phyloP scores from a whole-genome alignment of 768 basidiomycete species.

The Dacryopinax primogenitus region DNA sequence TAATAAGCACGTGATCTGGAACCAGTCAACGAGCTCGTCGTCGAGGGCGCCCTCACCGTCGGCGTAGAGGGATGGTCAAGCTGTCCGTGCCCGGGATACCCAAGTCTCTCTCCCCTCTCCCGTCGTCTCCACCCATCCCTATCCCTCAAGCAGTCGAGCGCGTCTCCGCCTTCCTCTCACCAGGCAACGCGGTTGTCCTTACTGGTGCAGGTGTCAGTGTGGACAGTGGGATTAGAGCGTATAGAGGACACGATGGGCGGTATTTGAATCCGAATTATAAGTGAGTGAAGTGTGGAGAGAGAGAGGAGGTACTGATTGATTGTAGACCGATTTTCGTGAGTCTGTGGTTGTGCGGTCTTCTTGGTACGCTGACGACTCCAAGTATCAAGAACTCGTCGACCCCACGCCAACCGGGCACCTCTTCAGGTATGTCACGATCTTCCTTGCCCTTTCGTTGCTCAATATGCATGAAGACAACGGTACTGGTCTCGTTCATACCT shows the following conservation, averaged over 20 bases:
- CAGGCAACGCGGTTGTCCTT: conserved; percentile 59
- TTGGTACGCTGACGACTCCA: conserved; percentile 17
- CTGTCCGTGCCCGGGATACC: not conserved
- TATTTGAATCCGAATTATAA: conserved; percentile 87
- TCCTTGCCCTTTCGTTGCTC: not conserved
- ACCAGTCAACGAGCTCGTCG: not conserved
- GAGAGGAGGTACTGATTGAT: not conserved
- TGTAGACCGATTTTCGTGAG: conserved; percentile 46
- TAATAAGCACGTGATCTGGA: not conserved
- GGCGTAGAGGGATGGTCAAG: not conserved
- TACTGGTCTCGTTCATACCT: conserved; percentile 76
- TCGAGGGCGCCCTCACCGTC: not conserved
- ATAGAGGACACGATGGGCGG: conserved; percentile 71
- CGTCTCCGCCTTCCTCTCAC: conserved; percentile 49
- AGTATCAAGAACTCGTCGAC: conserved; percentile 75
- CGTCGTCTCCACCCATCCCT: conserved; percentile 31
- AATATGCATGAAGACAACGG: conserved; percentile 44
- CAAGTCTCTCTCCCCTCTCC: not conserved
- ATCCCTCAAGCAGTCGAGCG: conserved; percentile 44
- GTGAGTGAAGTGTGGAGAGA: conserved; percentile 30
- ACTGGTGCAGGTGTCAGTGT: conserved; percentile 93
- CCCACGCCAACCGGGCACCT: conserved; percentile 50
- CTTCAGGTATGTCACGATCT: conserved; percentile 44
- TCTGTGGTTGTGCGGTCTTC: not conserved
- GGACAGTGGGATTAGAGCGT: conserved; percentile 91